phyloP scores from a whole-genome alignment of 2,329 filamentous ascomycete genomes.

The Herpotrichia juniperi region DNA sequence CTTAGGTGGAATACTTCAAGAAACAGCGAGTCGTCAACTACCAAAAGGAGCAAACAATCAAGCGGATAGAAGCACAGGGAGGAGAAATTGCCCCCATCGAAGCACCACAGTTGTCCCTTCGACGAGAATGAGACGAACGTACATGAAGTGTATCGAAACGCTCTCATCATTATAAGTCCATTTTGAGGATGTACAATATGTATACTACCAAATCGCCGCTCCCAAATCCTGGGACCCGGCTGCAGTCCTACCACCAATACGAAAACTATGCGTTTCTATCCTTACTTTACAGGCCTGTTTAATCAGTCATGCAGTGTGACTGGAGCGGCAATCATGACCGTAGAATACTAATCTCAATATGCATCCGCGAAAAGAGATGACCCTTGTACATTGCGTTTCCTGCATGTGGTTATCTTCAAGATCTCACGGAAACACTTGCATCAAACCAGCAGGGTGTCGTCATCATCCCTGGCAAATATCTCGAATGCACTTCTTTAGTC shows the following conservation, averaged over 20 bases:
- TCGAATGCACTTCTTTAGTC: not conserved
- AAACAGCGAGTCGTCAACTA: conserved; percentile 92
- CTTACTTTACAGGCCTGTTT: no score
- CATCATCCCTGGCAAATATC: conserved; percentile 4
- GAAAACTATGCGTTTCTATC: no score
- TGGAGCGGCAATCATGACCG: no score
- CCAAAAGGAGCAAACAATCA: conserved; percentile 75
- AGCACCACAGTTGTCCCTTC: conserved; percentile 39
- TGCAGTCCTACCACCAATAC: conserved; percentile 2
- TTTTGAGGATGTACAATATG: conserved; percentile 32
- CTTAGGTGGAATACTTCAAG: conserved; percentile 94
- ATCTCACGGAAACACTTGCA: not conserved
- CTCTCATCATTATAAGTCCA: no score
- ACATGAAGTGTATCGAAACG: not conserved
- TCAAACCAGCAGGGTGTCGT: conserved; percentile 14
- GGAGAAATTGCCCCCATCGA: conserved; percentile 31
- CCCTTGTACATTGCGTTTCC: no score
- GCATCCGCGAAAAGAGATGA: no score
- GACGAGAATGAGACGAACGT: not conserved
- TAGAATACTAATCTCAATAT: no score
- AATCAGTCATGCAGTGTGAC: no score
- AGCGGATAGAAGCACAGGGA: conserved; percentile 51
- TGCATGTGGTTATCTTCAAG: not conserved
- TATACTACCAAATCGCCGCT: conserved; percentile 21
- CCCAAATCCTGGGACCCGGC: conserved; percentile 3